These are phyloP conservation scores for Tylopilus vinaceipallidus DNA, from an alignment of 768 basidiomycete genomes.

Conservation along the genomic window DNA sequence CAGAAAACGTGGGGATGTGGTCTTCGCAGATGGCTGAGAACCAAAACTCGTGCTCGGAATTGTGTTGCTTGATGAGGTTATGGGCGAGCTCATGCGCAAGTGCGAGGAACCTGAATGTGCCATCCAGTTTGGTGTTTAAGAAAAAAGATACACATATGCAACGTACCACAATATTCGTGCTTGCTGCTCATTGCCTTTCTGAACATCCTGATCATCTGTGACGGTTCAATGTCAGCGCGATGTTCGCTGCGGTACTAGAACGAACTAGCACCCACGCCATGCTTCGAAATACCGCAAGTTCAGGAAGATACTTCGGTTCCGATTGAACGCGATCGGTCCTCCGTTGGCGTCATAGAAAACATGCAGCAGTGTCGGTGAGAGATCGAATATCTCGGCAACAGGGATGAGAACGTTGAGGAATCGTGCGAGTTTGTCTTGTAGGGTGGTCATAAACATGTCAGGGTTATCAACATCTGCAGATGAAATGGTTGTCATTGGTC, in stretches of 20 bases:
- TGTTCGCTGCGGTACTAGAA: neutral
- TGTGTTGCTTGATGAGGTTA: neutral
- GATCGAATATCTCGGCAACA: constrained; percentile 65
- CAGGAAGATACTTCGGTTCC: constrained; percentile 79
- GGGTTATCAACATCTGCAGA: constrained; percentile 12
- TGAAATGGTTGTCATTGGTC: neutral
- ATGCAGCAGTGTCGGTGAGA: constrained; percentile 70
- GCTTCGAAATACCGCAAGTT: constrained; percentile 80
- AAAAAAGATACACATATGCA: neutral
- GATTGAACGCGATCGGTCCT: constrained; percentile 87
- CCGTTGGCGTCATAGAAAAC: constrained; percentile 81
- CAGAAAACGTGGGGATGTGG: neutral
- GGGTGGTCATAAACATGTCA: constrained; percentile 43
- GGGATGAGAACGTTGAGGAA: constrained; percentile 68
- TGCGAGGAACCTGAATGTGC: neutral
- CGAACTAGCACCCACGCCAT: constrained; percentile 63
- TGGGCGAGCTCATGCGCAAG: neutral
- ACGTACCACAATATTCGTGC: neutral
- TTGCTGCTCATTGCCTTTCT: neutral
- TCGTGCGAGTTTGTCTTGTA: constrained; percentile 53
- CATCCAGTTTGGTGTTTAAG: neutral
- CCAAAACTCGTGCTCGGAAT: neutral
- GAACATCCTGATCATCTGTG: constrained; percentile 1
- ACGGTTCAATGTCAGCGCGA: neutral
- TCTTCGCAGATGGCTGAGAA: neutral